Base-by-base conservation (phyloP, 371 early-diverging fungal species). In the Phascolomyces articulosus region DNA sequence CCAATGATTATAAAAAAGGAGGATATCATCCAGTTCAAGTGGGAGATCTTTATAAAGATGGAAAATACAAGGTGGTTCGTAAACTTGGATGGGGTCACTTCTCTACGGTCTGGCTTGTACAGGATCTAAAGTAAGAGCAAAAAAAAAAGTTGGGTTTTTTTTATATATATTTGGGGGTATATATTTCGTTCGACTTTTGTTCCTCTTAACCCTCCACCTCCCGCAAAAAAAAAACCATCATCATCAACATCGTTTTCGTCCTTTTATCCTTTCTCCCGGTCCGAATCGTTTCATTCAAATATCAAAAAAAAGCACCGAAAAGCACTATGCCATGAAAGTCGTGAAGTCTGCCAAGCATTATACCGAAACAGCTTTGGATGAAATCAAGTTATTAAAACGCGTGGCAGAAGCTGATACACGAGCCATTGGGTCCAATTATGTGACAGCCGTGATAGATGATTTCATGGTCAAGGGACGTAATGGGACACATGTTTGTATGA, bases 41-140 rank as follows among this genome's bases (percentile, higher is more conserved):
- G 40, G 96, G 95, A 1, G 98, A 97, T 66, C 70, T 62, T 18
- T 96, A 91, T 70, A 88, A 91, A 55, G 85, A 93, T 23, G 87
- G 89, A 1, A 86, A 91, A 38, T 98, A 98, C 79, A 73, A 76
- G 27, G 87, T 96, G 1, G 73, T 98, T 34, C 87, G 97, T 44
- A 98, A 98, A 74, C 85, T 98, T 27, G 99, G 99, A n/a, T 98
- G 98, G 98, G 99, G 99, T 15, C 99, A 98, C 69, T 98, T 98
- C 69, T 96, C 96, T 1, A 98, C 98, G 0, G 99, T 98, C n/a
- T 98, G 98, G 98, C 87, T 98, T 62, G 90, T 93, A 18, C 82
- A 85, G 61, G 97, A 98, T 74, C 79, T 79, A 62, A 80, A 71
- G 89, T 88, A 84, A 68, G 86, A 51, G 20, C 6, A 62, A 44